Percentiles rank a stretch among this genome's conserved stretches.
These are phyloP conservation scores for Penicillium sp. DNA, from an alignment of 2,329 filamentous ascomycete species.

Conservation along the genomic window DNA sequence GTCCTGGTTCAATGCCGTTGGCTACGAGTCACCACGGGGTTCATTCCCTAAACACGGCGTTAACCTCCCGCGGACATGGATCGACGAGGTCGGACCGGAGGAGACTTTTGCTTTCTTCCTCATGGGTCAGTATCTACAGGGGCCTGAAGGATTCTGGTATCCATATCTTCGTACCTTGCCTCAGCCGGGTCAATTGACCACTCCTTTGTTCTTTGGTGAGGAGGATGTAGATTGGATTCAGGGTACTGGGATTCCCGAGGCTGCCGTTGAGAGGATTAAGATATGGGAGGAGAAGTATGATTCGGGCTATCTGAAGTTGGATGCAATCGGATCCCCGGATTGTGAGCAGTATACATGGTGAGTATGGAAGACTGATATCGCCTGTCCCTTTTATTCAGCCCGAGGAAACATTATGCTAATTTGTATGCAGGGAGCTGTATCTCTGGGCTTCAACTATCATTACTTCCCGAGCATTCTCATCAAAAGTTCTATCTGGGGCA, in stretches of 20 bases:
- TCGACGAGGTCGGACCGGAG: conserved; percentile 54
- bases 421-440: conserved; percentile 42
- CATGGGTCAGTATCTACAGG: conserved; percentile 63
- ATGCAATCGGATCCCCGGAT: conserved; percentile 31
- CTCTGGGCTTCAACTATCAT: conserved; percentile 48
- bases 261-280: conserved; percentile 33
- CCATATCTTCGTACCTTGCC: conserved; percentile 67
- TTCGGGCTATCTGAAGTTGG: conserved; percentile 28
- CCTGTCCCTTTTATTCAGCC: not conserved
- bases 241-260: conserved; percentile 36
- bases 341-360: conserved; percentile 41
- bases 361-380: conserved; percentile 8
- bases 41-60: conserved; percentile 34
- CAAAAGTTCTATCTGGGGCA: conserved; percentile 42
- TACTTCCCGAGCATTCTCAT: conserved; percentile 45
- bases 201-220: conserved; percentile 63
- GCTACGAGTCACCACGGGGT: conserved; percentile 15
- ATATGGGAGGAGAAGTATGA: conserved; percentile 42
- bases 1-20: conserved; percentile 39
- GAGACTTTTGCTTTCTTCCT: conserved; percentile 67
- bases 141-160: conserved; percentile 61
- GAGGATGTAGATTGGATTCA: conserved; percentile 56
- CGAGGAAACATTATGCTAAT: conserved; percentile 4
- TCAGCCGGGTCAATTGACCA: conserved; percentile 58
- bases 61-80: conserved; percentile 51